Base-by-base conservation (phyloP, 768 basidiomycete genomes). In the Rhodotorula toruloides region DNA sequence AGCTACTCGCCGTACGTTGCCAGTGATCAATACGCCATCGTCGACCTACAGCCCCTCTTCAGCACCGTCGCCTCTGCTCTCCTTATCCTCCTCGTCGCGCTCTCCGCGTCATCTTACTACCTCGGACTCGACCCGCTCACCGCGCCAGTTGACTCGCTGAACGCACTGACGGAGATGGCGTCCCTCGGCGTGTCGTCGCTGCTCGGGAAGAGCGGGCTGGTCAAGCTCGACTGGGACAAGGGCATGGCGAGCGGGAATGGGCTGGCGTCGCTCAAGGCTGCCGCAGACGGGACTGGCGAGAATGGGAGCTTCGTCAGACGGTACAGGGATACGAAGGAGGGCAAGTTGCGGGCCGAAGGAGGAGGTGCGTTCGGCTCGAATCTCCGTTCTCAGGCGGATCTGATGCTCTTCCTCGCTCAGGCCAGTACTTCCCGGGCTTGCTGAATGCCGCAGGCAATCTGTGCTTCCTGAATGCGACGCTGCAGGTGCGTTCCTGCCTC, bases 391-490 rank as follows among this genome's bases (percentile, higher is more conserved):
- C 31, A 2, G 14, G 16, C 2, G 37, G 5, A 16, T 6, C 3
- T 21, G 7, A n/a, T 8, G 22, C 50, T 32, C n/a, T 27, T 7
- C 7, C 14, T 17, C 29, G 4, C 0, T 6, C 55, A 67, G 66
- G 57, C 6, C 44, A 43, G 10, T 32, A 76, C 61, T 96, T 90
- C 77, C 88, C 92, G 3, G 93, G 93, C 0, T 86, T 97, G 55
- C 88, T 96, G 75, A 97, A 97, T 74, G 87, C 93, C 43, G 93
- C 91, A 14, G 93, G 93, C 17, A 94, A 91, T 57, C 89, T 94
- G 71, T 97, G 94, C 76, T 98, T 96, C 81, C 89, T 97, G 86
- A 94, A 98, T 76, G 92, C 94, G 19, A 91, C 91, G 5, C 80
- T 97, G 16, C 94, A 97, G 84, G 90, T 72, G 6, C 39, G 40